Evolutionary conservation across 108 stramenopile genomes (phyloP), one percentile per base, ranked within the genome.

Genomic region (Cyclotella sp.): DNA sequence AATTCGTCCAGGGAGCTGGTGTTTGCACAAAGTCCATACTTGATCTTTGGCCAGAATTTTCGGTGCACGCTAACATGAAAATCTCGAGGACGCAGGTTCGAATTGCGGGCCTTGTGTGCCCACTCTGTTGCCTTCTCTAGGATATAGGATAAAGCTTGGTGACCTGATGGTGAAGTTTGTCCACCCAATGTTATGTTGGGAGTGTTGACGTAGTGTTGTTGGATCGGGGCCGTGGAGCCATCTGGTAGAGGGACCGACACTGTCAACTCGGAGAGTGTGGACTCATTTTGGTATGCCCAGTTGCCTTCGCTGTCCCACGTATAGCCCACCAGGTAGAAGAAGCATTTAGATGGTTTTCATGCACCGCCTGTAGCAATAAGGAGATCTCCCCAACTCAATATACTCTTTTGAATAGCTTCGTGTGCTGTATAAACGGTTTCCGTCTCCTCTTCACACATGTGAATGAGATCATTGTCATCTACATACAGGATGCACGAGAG

Each of bases 331-430:
- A 68, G 49, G 27, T 68, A 28, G 22, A 22, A 70, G 12, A 42
- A 58, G 54, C 70, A 70, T n/a, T n/a, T n/a, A n/a, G n/a, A n/a
- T n/a, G n/a, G n/a, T n/a, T n/a, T n/a, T n/a, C n/a, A n/a, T n/a
- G n/a, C n/a, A n/a, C n/a, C n/a, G 40, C 42, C 42, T 16, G 3
- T 21, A 6, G 40, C 49, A 18, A 52, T 57, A n/a, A n/a, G n/a
- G n/a, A n/a, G n/a, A n/a, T n/a, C n/a, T 1, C 70, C 19, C 70
- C 70, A 70, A 47, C 24, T 68, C 0, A 68, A 14, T 8, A 68
- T 47, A 27, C 44, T 45, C 9, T 9, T 13, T 13, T 45, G 44
- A 9, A 45, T 62, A 9, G 13, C 16, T 43, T 70, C 54, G 8
- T 57, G 40, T 1, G 41, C 22, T 2, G 12, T 3, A 15, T 19